Evolutionary conservation across 2,329 filamentous ascomycete species (phyloP).

Genomic region (Fusarium sp.): DNA sequence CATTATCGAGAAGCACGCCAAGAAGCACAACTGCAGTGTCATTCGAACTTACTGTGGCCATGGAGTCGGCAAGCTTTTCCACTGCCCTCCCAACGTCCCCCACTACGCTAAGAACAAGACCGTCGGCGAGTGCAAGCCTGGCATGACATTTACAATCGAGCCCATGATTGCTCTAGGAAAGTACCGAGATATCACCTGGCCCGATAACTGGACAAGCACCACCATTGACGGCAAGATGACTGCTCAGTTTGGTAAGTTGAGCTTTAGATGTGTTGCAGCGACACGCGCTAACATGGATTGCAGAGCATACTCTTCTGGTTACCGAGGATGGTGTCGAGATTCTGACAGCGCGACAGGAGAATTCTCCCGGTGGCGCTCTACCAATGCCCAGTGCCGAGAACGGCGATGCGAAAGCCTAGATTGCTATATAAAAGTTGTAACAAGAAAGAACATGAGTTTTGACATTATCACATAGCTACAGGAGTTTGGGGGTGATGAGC

Average conservation of each 20-base stretch:
- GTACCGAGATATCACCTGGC: constrained; percentile 94
- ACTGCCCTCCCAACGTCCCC: constrained; percentile 91
- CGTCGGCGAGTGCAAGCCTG: constrained; percentile 90
- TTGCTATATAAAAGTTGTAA: constrained; percentile 4
- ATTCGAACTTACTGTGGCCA: constrained; percentile 97
- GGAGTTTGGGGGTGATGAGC: constrained; percentile 30
- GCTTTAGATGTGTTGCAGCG: not conserved
- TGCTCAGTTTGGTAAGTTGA: constrained; percentile 84
- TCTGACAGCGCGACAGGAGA: constrained; percentile 76
- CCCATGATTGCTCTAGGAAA: constrained; percentile 97
- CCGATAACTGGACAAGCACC: constrained; percentile 97
- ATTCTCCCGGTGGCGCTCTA: constrained; percentile 80
- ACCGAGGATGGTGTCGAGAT: constrained; percentile 86
- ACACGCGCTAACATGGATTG: constrained; percentile 35
- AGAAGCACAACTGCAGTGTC: constrained; percentile 84
- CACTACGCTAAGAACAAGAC: constrained; percentile 99
- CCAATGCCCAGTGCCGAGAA: constrained; percentile 60
- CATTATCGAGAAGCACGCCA: constrained; percentile 94
- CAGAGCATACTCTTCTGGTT: constrained; percentile 84
- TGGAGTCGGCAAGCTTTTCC: constrained; percentile 93
- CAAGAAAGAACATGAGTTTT: constrained; percentile 11
- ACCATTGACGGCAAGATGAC: constrained; percentile 90
- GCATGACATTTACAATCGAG: constrained; percentile 99
- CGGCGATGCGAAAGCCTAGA: constrained; percentile 26
- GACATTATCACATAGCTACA: constrained; percentile 6